These are phyloP conservation scores for Malassezia vespertilionis DNA, from an alignment of 1,284 basidiomycete species.

Conservation along the genomic window DNA sequence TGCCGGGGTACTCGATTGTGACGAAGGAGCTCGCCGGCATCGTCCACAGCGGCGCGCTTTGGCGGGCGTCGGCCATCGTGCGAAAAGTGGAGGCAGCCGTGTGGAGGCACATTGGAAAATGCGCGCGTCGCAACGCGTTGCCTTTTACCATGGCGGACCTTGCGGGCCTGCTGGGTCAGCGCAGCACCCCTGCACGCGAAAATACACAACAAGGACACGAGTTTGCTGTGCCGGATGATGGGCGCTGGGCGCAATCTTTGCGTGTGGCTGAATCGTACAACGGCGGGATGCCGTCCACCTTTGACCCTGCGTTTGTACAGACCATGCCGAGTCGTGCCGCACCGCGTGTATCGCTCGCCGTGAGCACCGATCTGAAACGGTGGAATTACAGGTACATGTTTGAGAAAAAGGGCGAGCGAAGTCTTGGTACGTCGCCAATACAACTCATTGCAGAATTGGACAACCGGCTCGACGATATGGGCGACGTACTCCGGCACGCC, in stretches of 20 bases:
- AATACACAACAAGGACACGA: slow-evolving; percentile 2
- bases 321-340: neutral
- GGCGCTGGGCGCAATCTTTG: neutral
- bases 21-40: slow-evolving; percentile 25
- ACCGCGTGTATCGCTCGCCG: slow-evolving; percentile 33
- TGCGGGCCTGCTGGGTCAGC: slow-evolving; percentile 11
- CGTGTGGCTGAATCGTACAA: slow-evolving; percentile 9
- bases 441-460: slow-evolving; percentile 26
- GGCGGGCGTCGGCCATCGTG: neutral
- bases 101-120: slow-evolving; percentile 2
- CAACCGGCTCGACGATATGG: slow-evolving; percentile 32
- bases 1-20: slow-evolving; percentile 38
- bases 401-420: slow-evolving; percentile 39
- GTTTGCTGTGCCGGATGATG: neutral
- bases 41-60: slow-evolving; percentile 8
- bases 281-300: slow-evolving; percentile 5
- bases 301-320: neutral
- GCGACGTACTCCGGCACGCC: slow-evolving; percentile 24
- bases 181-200: neutral
- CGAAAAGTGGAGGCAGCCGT: neutral
- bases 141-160: slow-evolving; percentile 14
- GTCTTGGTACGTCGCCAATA: slow-evolving; percentile 8
- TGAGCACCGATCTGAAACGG: slow-evolving; percentile 34
- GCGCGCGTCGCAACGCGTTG: slow-evolving; percentile 11
- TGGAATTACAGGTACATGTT: slow-evolving; percentile 47